These are phyloP conservation scores for Nemania sp. DNA, from an alignment of 2,329 filamentous ascomycete genomes.

Conservation along the genomic window DNA sequence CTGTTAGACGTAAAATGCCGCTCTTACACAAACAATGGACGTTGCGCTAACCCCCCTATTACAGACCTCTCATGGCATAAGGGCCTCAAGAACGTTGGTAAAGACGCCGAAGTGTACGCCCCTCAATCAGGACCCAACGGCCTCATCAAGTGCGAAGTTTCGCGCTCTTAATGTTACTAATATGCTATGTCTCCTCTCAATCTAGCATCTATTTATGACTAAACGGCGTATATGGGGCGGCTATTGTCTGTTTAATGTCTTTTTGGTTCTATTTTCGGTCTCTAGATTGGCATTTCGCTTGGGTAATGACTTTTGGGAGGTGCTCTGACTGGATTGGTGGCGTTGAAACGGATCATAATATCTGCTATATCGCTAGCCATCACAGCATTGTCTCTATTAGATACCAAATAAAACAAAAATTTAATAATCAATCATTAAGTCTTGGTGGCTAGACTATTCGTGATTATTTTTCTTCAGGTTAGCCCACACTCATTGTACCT, in stretches of 20 bases:
- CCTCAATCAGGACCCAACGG: slow-evolving; percentile 95
- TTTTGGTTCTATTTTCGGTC: slow-evolving; percentile 3
- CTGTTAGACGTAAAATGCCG: not conserved
- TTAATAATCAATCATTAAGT: slow-evolving; percentile 18
- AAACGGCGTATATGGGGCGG: slow-evolving; percentile 39
- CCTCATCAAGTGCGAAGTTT: slow-evolving; percentile 92
- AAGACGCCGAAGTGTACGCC: slow-evolving; percentile 94
- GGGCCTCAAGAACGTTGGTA: slow-evolving; percentile 91
- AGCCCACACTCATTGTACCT: not conserved
- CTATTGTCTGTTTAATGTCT: slow-evolving; percentile 14
- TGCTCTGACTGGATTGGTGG: slow-evolving; percentile 14
- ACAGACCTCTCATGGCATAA: slow-evolving; percentile 97
- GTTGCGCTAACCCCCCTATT: slow-evolving; percentile 18
- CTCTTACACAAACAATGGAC: not conserved
- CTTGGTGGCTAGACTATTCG: not conserved
- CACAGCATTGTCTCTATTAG: slow-evolving; percentile 34
- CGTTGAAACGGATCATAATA: slow-evolving; percentile 11
- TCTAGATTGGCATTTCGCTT: slow-evolving; percentile 16
- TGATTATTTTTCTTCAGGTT: not conserved
- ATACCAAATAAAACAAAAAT: slow-evolving; percentile 38
- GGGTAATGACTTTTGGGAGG: slow-evolving; percentile 30
- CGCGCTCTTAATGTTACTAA: slow-evolving; percentile 57
- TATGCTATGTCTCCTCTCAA: slow-evolving; percentile 20
- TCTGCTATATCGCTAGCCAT: slow-evolving; percentile 12
- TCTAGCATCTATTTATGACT: slow-evolving; percentile 36